Evolutionary conservation across 371 early-diverging fungal species (phyloP).

Genomic region (Mucor lusitanicus): DNA sequence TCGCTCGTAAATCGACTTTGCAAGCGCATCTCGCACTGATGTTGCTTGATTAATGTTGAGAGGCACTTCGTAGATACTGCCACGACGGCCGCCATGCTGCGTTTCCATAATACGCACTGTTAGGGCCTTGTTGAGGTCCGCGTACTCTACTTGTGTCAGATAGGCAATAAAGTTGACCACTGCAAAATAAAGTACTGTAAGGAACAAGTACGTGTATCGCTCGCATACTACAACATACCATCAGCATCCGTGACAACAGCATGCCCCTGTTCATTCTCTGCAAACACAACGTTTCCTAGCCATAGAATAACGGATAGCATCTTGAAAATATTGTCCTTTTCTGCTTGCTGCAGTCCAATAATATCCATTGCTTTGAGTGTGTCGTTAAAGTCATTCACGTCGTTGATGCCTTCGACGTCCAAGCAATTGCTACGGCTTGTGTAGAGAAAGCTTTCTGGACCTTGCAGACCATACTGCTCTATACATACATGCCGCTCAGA

Average conservation of each 20-base stretch:
- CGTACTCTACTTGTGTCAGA: constrained; percentile 70
- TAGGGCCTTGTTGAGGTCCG: constrained; percentile 64
- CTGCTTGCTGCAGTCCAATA: constrained; percentile 73
- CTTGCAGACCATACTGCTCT: constrained; percentile 78
- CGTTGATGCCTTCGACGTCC: constrained; percentile 80
- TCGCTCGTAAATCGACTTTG: constrained; percentile 82
- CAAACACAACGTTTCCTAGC: constrained; percentile 81
- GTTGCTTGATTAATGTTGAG: constrained; percentile 80
- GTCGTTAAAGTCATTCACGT: constrained; percentile 71
- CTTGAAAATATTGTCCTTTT: constrained; percentile 79
- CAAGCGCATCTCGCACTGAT: constrained; percentile 83
- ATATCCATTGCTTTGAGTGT: constrained; percentile 82
- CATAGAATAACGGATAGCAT: constrained; percentile 83
- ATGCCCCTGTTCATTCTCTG: constrained; percentile 66
- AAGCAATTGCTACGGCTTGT: constrained; percentile 76
- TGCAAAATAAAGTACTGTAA: constrained; percentile 11
- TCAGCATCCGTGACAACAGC: constrained; percentile 65
- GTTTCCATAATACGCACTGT: constrained; percentile 80
- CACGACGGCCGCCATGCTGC: constrained; percentile 79
- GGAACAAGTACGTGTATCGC: background rate
- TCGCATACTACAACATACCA: constrained; percentile 33
- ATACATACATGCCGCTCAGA: background rate
- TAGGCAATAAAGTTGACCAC: constrained; percentile 79
- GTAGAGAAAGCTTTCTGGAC: constrained; percentile 82
- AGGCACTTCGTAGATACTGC: constrained; percentile 79